Conservation (phyloP, 2,329 filamentous ascomycete genomes). For the Macrophomina tecta region DNA sequence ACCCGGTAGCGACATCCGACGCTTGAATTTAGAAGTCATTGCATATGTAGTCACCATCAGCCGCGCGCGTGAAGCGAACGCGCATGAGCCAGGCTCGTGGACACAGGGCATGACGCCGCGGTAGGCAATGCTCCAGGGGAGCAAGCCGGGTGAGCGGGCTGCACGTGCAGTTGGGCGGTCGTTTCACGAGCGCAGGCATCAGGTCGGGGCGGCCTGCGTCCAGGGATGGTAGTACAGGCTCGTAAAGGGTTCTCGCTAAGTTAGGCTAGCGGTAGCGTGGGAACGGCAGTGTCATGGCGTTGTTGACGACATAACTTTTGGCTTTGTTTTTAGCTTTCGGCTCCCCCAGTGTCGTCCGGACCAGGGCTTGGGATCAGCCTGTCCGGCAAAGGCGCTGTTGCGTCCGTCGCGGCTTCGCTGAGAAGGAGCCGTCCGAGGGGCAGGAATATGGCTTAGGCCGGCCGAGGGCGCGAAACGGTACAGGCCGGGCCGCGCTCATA, state of each 20-base stretch:
- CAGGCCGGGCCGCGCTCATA: conserved; percentile 6
- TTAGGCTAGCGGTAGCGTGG: conserved; percentile 1
- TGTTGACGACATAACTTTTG: conserved; percentile 14
- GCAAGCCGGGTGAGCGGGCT: not conserved
- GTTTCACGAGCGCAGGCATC: not conserved
- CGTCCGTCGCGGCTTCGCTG: not conserved
- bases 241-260: conserved; percentile 10
- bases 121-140: no score
- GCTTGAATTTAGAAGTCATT: not conserved
- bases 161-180: not conserved
- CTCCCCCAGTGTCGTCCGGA: conserved; percentile 12
- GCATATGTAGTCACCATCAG: not conserved
- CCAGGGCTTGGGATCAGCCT: not conserved
- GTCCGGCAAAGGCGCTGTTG: not conserved
- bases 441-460: not conserved
- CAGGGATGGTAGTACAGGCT: not conserved
- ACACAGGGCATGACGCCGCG: no score
- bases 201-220: not conserved
- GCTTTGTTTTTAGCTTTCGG: conserved; percentile 2
- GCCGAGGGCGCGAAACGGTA: not conserved
- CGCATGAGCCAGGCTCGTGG: no score
- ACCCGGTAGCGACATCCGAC: not conserved
- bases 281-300: not conserved
- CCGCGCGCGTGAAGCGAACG: not conserved
- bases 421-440: not conserved